Base-by-base conservation (phyloP, 257 asterid species). In the Petrea volubilis region DNA sequence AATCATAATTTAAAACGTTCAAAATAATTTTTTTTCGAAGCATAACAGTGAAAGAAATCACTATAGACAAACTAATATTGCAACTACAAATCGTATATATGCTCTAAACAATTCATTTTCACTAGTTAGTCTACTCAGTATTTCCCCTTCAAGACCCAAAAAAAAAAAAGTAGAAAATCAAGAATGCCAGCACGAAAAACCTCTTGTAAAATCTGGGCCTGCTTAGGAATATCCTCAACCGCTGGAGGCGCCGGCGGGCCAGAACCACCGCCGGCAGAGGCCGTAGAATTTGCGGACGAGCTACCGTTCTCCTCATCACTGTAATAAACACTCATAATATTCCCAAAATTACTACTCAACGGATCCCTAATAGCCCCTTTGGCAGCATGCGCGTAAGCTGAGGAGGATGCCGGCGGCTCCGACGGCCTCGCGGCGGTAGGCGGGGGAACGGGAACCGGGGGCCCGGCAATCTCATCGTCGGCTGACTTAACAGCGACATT, bases 171-270 rank as follows among this genome's bases (percentile, higher is more conserved):
- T 12, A 51, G 2, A 27, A 25, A 36, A 59, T 12, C 33, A 29
- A 46, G 64, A 49, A 49, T 33, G 53, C 23, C 49, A 55, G 59
- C 53, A 59, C 53, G 28, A 74, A 66, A 60, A 70, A 93, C 97
- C 97, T 90, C 94, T 77, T 83, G 93, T 24, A 79, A 72, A 77
- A 93, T 82, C 76, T 81, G 97, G 66, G 93, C 84, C 70, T 87
- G 84, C 74, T 89, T 80, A 21, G 93, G 82, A 60, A 87, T 33
- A 75, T 87, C 95, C 75, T 83, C 87, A 8, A 84, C 75, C 24
- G 79, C 81, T 13, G 86, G 73, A 23, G 76, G 68, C 47, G 77
- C 43, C 53, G 52, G 73, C 6, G 79, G 67, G 38, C 52, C 31
- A 15, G 77, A 56, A 57, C 72, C 68, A 3, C 40, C 82, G 60